Conservation (phyloP, 768 basidiomycete genomes). For the Agrocybe pediades region DNA sequence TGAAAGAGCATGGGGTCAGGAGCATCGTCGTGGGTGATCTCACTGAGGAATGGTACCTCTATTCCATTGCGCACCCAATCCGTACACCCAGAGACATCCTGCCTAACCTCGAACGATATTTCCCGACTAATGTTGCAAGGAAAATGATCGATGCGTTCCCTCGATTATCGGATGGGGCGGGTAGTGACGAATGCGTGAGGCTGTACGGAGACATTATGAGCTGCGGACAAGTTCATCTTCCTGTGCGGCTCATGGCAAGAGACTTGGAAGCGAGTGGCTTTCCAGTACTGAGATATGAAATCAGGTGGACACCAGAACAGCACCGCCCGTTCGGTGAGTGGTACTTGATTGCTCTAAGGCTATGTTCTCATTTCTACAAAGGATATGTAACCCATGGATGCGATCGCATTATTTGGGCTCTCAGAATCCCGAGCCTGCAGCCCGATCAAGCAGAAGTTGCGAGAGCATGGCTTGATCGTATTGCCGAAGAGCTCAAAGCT, state of each 20-base stretch:
- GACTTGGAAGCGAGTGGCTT: constrained; percentile 59
- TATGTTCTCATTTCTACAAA: constrained; percentile 20
- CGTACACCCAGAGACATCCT: constrained; percentile 48
- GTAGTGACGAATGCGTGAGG: constrained; percentile 41
- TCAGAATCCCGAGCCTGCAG: constrained; percentile 52
- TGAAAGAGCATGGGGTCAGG: constrained; percentile 58
- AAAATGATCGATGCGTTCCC: constrained; percentile 47
- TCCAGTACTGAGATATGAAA: constrained; percentile 68
- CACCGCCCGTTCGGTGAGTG: constrained; percentile 52
- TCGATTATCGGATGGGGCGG: constrained; percentile 39
- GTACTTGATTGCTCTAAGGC: neutral
- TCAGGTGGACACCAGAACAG: constrained; percentile 70
- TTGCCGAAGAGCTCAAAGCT: constrained; percentile 43
- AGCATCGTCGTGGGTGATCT: constrained; percentile 70
- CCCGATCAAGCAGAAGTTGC: constrained; percentile 49
- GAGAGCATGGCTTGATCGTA: constrained; percentile 53
- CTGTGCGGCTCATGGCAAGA: constrained; percentile 59
- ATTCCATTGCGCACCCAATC: constrained; percentile 70
- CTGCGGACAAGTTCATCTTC: constrained; percentile 68
- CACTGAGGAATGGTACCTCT: constrained; percentile 77
- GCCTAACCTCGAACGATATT: constrained; percentile 63
- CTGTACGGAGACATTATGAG: constrained; percentile 63
- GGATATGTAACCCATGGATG: constrained; percentile 74
- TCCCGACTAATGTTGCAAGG: constrained; percentile 47
- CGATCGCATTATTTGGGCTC: constrained; percentile 64